Percentiles rank a stretch among this genome's conserved stretches.
These are phyloP conservation scores for Sporothrix schenckii DNA, from an alignment of 2,329 filamentous ascomycete species.

Conservation along the genomic window DNA sequence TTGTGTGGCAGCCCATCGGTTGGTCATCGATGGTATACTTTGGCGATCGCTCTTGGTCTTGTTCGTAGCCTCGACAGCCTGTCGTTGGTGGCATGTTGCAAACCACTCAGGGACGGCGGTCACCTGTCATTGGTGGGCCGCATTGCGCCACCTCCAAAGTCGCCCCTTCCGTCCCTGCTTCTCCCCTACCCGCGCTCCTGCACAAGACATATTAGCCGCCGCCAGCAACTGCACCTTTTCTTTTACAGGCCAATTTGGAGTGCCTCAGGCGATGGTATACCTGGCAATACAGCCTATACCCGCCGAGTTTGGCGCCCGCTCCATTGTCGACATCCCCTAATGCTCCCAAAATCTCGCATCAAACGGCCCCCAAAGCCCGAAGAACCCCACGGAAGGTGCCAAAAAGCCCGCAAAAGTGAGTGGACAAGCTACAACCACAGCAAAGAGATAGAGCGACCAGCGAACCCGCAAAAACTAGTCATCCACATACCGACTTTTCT, in stretches of 20 bases:
- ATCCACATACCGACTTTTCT: slow-evolving; percentile 28
- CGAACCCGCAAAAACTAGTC: slow-evolving; percentile 23
- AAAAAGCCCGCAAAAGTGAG: slow-evolving; percentile 14
- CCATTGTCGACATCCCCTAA: neutral
- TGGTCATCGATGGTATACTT: slow-evolving; percentile 5
- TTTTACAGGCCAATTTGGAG: neutral
- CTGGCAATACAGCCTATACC: slow-evolving; percentile 18
- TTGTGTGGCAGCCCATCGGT: neutral
- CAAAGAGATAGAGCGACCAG: neutral
- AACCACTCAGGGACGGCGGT: neutral
- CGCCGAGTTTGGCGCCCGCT: slow-evolving; percentile 7
- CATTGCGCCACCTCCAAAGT: neutral
- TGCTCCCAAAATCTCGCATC: neutral
- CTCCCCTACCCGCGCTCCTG: neutral
- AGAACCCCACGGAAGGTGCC: slow-evolving; percentile 8
- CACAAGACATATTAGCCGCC: neutral
- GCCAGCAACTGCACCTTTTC: neutral
- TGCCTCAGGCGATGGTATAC: slow-evolving; percentile 30
- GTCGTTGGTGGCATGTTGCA: slow-evolving; percentile 14
- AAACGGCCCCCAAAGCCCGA: neutral
- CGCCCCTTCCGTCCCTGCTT: neutral
- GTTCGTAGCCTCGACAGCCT: slow-evolving; percentile 5
- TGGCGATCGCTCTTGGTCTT: neutral
- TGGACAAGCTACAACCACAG: neutral
- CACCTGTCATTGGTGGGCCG: slow-evolving; percentile 18